Conservation (phyloP, 805 yeast genomes). For the Kuraishia molischiana region DNA sequence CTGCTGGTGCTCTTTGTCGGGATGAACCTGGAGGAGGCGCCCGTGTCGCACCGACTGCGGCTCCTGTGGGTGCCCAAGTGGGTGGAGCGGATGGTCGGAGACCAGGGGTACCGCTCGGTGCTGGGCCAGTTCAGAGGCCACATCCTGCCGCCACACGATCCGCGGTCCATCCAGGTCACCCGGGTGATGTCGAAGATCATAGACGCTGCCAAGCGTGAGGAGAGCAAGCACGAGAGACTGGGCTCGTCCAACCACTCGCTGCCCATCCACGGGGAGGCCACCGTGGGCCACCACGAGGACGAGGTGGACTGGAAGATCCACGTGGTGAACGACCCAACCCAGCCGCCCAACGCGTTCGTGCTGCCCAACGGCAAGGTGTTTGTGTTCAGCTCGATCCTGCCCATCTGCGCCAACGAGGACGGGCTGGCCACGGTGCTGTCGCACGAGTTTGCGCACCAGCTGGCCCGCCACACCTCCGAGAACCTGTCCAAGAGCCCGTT, state of each 20-base stretch:
- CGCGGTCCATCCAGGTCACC: conserved; percentile 45
- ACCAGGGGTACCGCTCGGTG: conserved; percentile 51
- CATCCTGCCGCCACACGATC: conserved; percentile 56
- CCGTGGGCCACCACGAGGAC: conserved; percentile 7
- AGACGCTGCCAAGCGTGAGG: conserved; percentile 36
- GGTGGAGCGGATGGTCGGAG: conserved; percentile 56
- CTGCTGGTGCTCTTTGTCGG: conserved; percentile 28
- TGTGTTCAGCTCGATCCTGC: conserved; percentile 70
- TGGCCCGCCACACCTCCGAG: conserved; percentile 88
- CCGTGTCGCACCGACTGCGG: conserved; percentile 64
- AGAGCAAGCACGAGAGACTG: conserved; percentile 9
- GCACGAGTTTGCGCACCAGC: conserved; percentile 90
- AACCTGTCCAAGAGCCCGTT: conserved; percentile 71
- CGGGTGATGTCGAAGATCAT: conserved; percentile 57
- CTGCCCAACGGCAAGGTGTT: conserved; percentile 95
- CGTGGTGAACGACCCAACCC: conserved; percentile 60
- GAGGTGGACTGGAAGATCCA: conserved; percentile 65
- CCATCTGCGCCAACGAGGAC: conserved; percentile 72
- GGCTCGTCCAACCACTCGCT: not conserved
- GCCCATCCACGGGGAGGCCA: not conserved
- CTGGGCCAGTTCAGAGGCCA: conserved; percentile 39
- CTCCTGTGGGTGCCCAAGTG: conserved; percentile 63
- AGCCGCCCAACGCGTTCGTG: conserved; percentile 96
- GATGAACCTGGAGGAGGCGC: conserved; percentile 66
- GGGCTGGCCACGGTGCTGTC: conserved; percentile 93